Base-by-base conservation (phyloP, 352 stramenopile genomes). In the Globisporangium paddicum region DNA sequence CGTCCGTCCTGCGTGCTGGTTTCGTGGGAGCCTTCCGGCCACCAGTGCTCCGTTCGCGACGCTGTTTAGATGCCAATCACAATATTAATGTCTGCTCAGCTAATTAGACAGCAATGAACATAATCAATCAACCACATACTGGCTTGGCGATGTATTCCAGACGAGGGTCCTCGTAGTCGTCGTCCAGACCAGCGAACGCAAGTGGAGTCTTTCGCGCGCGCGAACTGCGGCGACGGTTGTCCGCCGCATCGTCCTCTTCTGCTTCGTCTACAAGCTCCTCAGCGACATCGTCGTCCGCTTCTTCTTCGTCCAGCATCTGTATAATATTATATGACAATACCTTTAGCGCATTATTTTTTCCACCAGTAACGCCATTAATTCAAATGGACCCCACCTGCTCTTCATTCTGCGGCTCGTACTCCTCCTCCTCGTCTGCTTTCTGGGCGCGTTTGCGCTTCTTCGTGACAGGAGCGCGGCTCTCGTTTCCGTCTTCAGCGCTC, bases 361-460 rank as follows among this genome's bases (percentile, higher is more conserved):
- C 7, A 42, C 37, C 26, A 25, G 23, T 21, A 13, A 9, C 44
- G 13, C n/a, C n/a, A n/a, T n/a, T n/a, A n/a, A 34, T 30, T 2
- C 34, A 19, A 30, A 30, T 35, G 11, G 32, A 45, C 19, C 60
- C 25, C 21, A 62, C 60, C 60, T 62, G 52, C 19, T 42, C 35
- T 6, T 66, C 60, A 9, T 13, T 61, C 19, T 55, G 46, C 19
- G 60, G 55, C 37, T 58, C 44, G 25, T 63, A 67, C 26, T 62
- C 55, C 28, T 54, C 47, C 8, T 64, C 61, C 1, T 64, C 56
- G 19, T 41, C 54, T 55, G 58, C 21, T 2, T 52, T 21, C 45
- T 61, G 10, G 57, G 66, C 21, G 51, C 37, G 25, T 55, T 69
- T 51, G 63, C 63, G 59, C 78, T 92, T 41, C 69, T 71, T 48